These are phyloP conservation scores for Tolypocladium nubicola DNA, from an alignment of 2,329 filamentous ascomycete species.

Conservation along the genomic window DNA sequence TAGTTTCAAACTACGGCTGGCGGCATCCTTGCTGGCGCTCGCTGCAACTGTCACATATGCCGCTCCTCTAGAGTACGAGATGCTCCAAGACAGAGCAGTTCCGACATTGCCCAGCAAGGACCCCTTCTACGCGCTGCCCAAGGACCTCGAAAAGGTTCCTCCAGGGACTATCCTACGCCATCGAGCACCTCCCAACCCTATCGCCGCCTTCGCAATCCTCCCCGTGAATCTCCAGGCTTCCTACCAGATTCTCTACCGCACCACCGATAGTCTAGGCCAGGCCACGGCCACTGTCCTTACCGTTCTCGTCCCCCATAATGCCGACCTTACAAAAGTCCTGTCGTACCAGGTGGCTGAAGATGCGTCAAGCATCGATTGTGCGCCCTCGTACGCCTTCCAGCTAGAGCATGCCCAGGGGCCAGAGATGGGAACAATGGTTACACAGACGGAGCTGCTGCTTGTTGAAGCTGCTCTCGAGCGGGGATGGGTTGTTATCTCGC, in stretches of 20 bases:
- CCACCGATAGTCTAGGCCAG: conserved; percentile 21
- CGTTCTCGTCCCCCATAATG: conserved; percentile 23
- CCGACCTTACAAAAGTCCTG: conserved; percentile 18
- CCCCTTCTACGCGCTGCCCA: background rate
- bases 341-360: conserved; percentile 32
- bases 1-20: background rate
- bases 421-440: conserved; percentile 23
- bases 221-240: conserved; percentile 6
- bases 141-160: background rate
- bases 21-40: background rate
- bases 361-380: conserved; percentile 23
- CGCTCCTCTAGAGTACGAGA: background rate
- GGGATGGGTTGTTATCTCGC: conserved; percentile 39
- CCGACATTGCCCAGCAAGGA: background rate
- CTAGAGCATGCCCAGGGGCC: conserved; percentile 7
- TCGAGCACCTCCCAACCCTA: background rate
- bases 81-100: background rate
- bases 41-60: background rate
- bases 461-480: conserved; percentile 19
- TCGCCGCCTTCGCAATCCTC: background rate
- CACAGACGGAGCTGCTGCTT: conserved; percentile 11
- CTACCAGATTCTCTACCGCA: conserved; percentile 28
- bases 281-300: conserved; percentile 26
- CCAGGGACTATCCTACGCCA: background rate
- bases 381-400: conserved; percentile 14